These are phyloP conservation scores for Keithomyces neogunnii DNA, from an alignment of 2,329 filamentous ascomycete genomes.

Conservation along the genomic window DNA sequence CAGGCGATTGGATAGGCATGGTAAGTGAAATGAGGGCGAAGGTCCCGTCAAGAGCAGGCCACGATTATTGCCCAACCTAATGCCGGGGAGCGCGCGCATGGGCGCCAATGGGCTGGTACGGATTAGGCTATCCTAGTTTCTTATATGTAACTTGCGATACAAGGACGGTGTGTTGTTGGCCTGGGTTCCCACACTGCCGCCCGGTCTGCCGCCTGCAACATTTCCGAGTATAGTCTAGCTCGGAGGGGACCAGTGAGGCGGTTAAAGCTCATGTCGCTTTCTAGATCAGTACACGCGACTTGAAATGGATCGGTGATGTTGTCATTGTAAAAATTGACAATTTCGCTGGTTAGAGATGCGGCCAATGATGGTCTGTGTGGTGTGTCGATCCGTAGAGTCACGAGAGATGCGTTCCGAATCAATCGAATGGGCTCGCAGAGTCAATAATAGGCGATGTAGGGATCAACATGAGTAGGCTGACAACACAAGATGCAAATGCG, in stretches of 20 bases:
- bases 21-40: slow-evolving; percentile 76
- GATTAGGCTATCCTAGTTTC: slow-evolving; percentile 32
- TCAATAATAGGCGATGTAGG: no score
- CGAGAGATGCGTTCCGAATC: no score
- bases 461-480: no score
- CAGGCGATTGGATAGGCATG: slow-evolving; percentile 61
- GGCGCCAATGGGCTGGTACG: slow-evolving; percentile 32
- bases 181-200: slow-evolving; percentile 31
- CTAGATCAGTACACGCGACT: slow-evolving; percentile 53
- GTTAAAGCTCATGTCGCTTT: slow-evolving; percentile 58
- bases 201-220: slow-evolving; percentile 38
- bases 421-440: no score
- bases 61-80: slow-evolving; percentile 39
- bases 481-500: no score
- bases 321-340: slow-evolving; percentile 48
- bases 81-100: slow-evolving; percentile 42
- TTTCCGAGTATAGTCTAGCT: slow-evolving; percentile 63
- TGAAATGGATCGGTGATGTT: slow-evolving; percentile 49
- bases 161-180: slow-evolving; percentile 51
- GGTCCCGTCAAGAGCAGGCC: slow-evolving; percentile 66
- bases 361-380: no score
- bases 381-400: no score
- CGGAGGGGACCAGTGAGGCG: slow-evolving; percentile 56
- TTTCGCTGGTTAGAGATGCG: slow-evolving; percentile 50
- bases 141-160: slow-evolving; percentile 73